These are phyloP conservation scores for Hirsutella rhossiliensis DNA, from an alignment of 2,329 filamentous ascomycete genomes.

Conservation along the genomic window DNA sequence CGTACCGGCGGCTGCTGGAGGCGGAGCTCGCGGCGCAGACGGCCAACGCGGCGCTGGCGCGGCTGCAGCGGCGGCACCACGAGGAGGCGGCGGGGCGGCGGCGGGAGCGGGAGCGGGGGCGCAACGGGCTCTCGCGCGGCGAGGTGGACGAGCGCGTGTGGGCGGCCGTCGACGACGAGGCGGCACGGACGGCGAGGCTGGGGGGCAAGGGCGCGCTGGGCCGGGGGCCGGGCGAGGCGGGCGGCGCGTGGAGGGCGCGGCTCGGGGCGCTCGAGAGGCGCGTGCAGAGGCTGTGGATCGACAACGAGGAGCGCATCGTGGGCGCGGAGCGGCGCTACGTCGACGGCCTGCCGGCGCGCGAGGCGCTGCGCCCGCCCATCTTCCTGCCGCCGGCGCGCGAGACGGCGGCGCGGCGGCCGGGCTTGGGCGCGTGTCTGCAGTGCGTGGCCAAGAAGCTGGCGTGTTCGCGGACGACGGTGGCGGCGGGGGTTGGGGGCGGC, in stretches of 20 bases:
- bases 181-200: neutral
- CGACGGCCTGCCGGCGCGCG: constrained; percentile 14
- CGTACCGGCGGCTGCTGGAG: no score
- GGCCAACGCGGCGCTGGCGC: neutral
- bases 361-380: constrained; percentile 6
- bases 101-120: neutral
- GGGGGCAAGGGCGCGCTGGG: neutral
- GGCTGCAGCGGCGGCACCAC: neutral
- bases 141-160: constrained; percentile 1
- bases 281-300: constrained; percentile 4
- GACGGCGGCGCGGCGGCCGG: neutral
- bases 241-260: neutral
- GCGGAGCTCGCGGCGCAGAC: no score
- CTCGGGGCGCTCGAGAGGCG: neutral
- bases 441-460: constrained; percentile 10
- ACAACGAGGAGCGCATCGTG: constrained; percentile 2
- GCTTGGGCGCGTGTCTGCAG: constrained; percentile 9
- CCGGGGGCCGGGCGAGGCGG: neutral
- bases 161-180: neutral
- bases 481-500: neutral
- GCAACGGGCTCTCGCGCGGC: neutral
- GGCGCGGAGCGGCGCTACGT: constrained; percentile 11
- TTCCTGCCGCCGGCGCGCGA: constrained; percentile 4
- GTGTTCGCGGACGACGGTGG: constrained; percentile 10
- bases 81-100: neutral